These are phyloP conservation scores for Tephrocybe sp. DNA, from an alignment of 768 basidiomycete species.

Conservation along the genomic window DNA sequence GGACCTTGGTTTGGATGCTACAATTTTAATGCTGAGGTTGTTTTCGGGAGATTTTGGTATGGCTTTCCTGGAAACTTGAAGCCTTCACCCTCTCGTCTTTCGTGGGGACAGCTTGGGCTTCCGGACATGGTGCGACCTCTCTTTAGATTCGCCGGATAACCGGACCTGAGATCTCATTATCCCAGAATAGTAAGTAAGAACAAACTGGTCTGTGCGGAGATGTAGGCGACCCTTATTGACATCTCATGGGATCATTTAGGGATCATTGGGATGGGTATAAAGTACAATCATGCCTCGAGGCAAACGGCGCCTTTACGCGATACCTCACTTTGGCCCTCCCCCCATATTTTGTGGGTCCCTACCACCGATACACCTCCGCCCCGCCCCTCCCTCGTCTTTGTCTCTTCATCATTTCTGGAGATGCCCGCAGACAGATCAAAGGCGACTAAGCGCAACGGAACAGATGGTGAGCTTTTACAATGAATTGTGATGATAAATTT, in stretches of 20 bases:
- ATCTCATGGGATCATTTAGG: too few relatives aligned
- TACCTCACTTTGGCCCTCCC: slow-evolving; percentile 19
- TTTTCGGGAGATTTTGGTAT: too few relatives aligned
- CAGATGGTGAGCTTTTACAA: slow-evolving; percentile 32
- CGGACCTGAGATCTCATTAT: slow-evolving; percentile 20
- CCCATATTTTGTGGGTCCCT: slow-evolving; percentile 18
- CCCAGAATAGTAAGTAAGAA: slow-evolving; percentile 18
- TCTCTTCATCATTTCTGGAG: slow-evolving; percentile 6
- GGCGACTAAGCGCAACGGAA: slow-evolving; percentile 31
- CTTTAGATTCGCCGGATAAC: slow-evolving; percentile 16
- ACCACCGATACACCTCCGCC: slow-evolving; percentile 11
- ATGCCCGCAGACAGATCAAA: slow-evolving; percentile 52
- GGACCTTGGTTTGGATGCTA: background rate
- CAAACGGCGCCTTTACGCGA: slow-evolving; percentile 20
- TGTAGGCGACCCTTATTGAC: slow-evolving; percentile 16
- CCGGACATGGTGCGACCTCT: slow-evolving; percentile 19
- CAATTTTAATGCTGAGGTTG: background rate
- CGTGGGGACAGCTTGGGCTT: slow-evolving; percentile 10
- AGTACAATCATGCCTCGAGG: slow-evolving; percentile 21
- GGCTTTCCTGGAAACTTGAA: too few relatives aligned
- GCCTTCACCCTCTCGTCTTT: too few relatives aligned
- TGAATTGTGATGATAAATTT: slow-evolving; percentile 2
- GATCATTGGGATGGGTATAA: slow-evolving; percentile 24
- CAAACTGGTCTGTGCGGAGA: slow-evolving; percentile 18
- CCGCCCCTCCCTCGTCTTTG: slow-evolving; percentile 9